Conservation (phyloP, 2,329 filamentous ascomycete species). For the Emmonsiellopsis sp. region DNA sequence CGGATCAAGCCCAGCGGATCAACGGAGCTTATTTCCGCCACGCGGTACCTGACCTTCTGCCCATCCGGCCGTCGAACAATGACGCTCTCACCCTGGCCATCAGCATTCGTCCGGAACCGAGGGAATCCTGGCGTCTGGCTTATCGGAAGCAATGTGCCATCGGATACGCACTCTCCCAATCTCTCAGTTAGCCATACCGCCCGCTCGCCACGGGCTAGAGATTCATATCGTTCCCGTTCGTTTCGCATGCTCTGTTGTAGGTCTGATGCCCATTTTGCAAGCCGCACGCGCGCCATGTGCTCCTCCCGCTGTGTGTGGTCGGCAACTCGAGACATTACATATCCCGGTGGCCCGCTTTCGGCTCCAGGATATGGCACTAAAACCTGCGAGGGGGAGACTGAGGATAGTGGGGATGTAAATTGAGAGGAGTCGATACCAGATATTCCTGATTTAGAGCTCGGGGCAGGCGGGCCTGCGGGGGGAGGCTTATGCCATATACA, state of each 20-base stretch:
- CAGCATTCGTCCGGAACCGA: slow-evolving; percentile 18
- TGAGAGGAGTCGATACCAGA: slow-evolving; percentile 11
- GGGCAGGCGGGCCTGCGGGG: slow-evolving; percentile 12
- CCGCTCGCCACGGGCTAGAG: slow-evolving; percentile 53
- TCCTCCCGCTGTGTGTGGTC: slow-evolving; percentile 54
- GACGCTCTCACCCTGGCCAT: slow-evolving; percentile 14
- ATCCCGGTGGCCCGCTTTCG: slow-evolving; percentile 33
- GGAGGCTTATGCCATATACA: slow-evolving; percentile 30
- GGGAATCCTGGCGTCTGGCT: slow-evolving; percentile 28
- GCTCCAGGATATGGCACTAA: slow-evolving; percentile 18
- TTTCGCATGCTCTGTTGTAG: slow-evolving; percentile 66
- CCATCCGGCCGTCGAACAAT: slow-evolving; percentile 18
- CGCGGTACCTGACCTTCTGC: slow-evolving; percentile 25
- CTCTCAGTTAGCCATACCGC: slow-evolving; percentile 61
- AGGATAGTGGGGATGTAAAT: slow-evolving; percentile 17
- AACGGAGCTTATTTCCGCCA: slow-evolving; percentile 39
- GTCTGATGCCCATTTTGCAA: slow-evolving; percentile 75
- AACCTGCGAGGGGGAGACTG: slow-evolving; percentile 19
- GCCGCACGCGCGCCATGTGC: slow-evolving; percentile 55
- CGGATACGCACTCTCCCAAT: slow-evolving; percentile 57
- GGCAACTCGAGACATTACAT: slow-evolving; percentile 52
- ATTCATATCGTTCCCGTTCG: slow-evolving; percentile 61
- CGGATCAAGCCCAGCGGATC: slow-evolving; percentile 74
- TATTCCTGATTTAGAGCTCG: slow-evolving; percentile 8
- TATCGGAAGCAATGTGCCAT: slow-evolving; percentile 53